Evolutionary conservation across 495 filamentous ascomycete genomes (phyloP), one percentile per base, ranked within the genome.

Genomic region (Penicillium lividum): DNA sequence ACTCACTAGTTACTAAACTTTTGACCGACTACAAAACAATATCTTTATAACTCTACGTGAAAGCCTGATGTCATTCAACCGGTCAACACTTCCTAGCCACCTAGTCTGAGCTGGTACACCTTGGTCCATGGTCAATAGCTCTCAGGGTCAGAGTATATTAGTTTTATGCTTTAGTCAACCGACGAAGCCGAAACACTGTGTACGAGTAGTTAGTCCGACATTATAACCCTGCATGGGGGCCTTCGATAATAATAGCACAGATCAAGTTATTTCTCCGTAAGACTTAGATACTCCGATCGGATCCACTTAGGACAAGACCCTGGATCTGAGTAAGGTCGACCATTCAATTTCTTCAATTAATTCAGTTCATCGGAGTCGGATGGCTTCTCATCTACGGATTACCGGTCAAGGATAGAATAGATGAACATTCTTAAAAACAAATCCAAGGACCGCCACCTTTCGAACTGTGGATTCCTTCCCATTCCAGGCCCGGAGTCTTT

Each of bases 301-400:
- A 33, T 47, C 63, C 63, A 65, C 63, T 59, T 56, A 18, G 57
- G 3, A 15, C 18, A 36, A 16, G 52, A 44, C 54, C 62, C 62
- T 61, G 38, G 38, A 40, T 16, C 58, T 47, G 58, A 60, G 53
- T 48, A 56, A 60, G 58, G 53, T 50, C 49, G 33, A 48, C 15
- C 33, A 13, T n/a, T 15, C 9, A 38, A 7, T 4, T 15, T 7
- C 15, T n/a, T 16, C 38, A 36, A 11, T 22, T 22, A 11, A 9
- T 36, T 9, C 33, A 33, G 31, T 36, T 4, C 13, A 36, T 36
- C 8, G 9, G 33, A 9, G 33, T 36, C 33, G 33, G 9, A 11
- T 36, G 22, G 22, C 22, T 9, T 11, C 1, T 16, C n/a, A 40
- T n/a, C n/a, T 40, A 16, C 13, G 15, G 13, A 40, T n/a, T 40